Conservation (phyloP, 1,284 basidiomycete species). For the Bondarzewia mesenterica region DNA sequence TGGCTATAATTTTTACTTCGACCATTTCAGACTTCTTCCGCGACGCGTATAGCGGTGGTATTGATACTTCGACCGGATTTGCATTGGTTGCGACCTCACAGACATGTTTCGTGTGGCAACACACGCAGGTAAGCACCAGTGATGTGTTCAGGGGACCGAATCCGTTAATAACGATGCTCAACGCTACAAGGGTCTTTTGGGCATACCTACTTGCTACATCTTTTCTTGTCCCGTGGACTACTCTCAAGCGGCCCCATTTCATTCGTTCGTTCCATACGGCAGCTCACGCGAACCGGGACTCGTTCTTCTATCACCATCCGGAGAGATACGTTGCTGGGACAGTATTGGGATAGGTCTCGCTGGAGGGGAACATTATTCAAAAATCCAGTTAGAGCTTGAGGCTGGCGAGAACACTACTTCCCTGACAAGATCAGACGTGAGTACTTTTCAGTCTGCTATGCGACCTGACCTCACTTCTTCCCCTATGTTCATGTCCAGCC, state of each 20-base stretch:
- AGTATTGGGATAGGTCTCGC: constrained; percentile 74
- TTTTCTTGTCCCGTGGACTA: constrained; percentile 55
- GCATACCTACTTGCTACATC: constrained; percentile 75
- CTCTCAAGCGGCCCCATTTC: constrained; percentile 46
- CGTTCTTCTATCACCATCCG: constrained; percentile 56
- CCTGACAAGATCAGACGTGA: constrained; percentile 55
- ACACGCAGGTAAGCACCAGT: constrained; percentile 44
- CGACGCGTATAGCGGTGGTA: constrained; percentile 59
- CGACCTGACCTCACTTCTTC: not conserved
- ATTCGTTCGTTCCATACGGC: constrained; percentile 63
- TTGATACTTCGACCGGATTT: constrained; percentile 66
- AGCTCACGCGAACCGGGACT: constrained; percentile 70
- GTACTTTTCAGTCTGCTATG: constrained; percentile 15
- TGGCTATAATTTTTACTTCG: not conserved
- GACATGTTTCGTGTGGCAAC: constrained; percentile 79
- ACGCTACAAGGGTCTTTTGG: constrained; percentile 42
- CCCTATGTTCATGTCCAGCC: constrained; percentile 28
- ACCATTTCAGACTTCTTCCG: constrained; percentile 51
- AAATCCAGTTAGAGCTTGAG: constrained; percentile 41
- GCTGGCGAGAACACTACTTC: constrained; percentile 56
- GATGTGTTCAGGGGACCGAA: not conserved
- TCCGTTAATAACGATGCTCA: not conserved
- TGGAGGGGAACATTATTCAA: constrained; percentile 64
- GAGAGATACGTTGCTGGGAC: constrained; percentile 71
- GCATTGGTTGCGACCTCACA: constrained; percentile 61